These are phyloP conservation scores for Carex myosuroides DNA, from an alignment of 176 grass and related monocot species.

Conservation along the genomic window DNA sequence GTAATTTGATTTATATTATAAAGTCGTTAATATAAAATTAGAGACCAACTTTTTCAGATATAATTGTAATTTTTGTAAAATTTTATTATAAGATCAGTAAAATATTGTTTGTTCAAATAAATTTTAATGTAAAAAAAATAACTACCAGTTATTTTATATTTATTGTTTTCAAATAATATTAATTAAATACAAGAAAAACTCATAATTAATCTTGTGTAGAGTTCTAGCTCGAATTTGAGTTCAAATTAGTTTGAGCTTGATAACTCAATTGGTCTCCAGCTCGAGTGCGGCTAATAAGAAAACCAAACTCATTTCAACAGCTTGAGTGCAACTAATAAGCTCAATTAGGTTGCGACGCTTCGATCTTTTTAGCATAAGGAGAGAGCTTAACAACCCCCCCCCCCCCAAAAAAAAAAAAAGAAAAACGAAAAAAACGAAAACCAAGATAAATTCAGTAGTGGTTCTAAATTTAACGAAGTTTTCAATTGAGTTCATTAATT, in stretches of 20 bases:
- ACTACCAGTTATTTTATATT: background rate
- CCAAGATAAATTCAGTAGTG: background rate
- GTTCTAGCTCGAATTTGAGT: background rate
- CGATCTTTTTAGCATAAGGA: background rate
- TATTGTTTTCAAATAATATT: background rate
- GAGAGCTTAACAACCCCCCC: background rate
- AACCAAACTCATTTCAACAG: background rate
- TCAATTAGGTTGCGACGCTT: background rate
- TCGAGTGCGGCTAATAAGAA: background rate
- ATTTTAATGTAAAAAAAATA: background rate
- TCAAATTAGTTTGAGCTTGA: background rate
- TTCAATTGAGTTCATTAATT: background rate
- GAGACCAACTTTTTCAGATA: background rate
- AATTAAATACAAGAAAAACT: background rate
- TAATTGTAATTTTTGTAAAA: background rate
- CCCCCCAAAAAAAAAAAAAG: background rate
- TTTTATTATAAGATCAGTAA: background rate
- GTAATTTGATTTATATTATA: background rate
- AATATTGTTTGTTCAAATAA: background rate
- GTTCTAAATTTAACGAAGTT: background rate
- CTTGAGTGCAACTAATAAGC: background rate
- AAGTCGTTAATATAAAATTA: background rate
- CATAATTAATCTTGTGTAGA: background rate
- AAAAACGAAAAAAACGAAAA: background rate
- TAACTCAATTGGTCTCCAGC: background rate